Base-by-base conservation (phyloP, 306 rosid genomes). In the Prunus campanulata region DNA sequence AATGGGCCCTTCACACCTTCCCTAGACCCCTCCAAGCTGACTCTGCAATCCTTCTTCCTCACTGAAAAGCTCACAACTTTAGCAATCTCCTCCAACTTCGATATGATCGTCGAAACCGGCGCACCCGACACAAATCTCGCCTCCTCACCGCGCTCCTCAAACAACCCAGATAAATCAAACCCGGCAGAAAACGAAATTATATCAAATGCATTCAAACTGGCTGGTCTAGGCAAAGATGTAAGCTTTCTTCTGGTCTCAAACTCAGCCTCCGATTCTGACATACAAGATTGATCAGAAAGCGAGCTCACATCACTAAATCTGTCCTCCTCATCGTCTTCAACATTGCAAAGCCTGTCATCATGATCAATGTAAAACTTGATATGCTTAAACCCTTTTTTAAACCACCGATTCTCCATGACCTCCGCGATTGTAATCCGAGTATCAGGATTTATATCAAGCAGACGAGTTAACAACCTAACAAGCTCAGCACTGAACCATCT, bases 171-270 rank as follows among this genome's bases (percentile, higher is more conserved):
- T 22, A 91, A 91, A 84, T 93, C 91, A 64, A 93, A 90, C 56
- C 98, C 93, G 0, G 88, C 85, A 0, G 97, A 88, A 76, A 93
- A 91, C 8, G 98, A 93, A 8, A 91, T 93, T 4, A 93, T 90
- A 72, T 91, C 97, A 71, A 93, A 93, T 7, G 97, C 98, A 75
- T 93, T 93, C 91, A 91, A 80, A 74, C 97, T 93, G 3, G 97
- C 89, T 0, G 98, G 98, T 76, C 87, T 81, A 0, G 90, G 87
- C 18, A 83, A 44, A 8, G 82, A 16, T 3, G 80, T 13, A 0
- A 75, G 5, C 72, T 52, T 83, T 27, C 84, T 83, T 50, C 84
- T 47, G 1, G 72, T 55, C 77, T 77, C 85, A 0, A 83, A 29
- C 25, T 83, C 89, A 1, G 85, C 79, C 66, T 86, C 89, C 0